phyloP scores from a whole-genome alignment of 768 basidiomycete genomes.

The Mycena polygramma region DNA sequence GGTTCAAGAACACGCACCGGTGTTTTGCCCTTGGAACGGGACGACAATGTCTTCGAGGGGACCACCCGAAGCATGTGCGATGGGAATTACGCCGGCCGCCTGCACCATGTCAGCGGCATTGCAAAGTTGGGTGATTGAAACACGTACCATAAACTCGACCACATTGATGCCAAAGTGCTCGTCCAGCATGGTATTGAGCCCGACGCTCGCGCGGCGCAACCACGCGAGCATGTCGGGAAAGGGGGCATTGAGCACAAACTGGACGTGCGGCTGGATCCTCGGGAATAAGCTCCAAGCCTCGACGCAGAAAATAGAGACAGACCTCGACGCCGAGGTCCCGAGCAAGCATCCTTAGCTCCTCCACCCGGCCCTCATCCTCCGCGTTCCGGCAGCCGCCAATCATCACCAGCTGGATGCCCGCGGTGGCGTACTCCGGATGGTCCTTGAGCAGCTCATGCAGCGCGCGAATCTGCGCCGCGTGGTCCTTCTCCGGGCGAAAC shows the following conservation, averaged over 20 bases:
- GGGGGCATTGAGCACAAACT: conserved; percentile 87
- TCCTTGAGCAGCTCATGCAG: conserved; percentile 69
- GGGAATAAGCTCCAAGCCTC: background rate
- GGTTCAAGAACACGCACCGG: conserved; percentile 58
- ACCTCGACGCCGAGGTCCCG: conserved; percentile 76
- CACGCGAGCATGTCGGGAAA: conserved; percentile 78
- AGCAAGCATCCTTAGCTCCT: conserved; percentile 69
- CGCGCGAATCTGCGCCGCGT: conserved; percentile 81
- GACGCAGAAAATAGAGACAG: conserved; percentile 34
- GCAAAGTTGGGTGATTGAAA: background rate
- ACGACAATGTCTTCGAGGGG: conserved; percentile 93
- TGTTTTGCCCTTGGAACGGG: conserved; percentile 76
- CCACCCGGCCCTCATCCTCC: conserved; percentile 79
- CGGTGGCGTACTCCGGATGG: conserved; percentile 68
- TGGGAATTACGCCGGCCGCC: conserved; percentile 95
- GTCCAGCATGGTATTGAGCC: conserved; percentile 96
- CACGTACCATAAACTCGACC: conserved; percentile 94
- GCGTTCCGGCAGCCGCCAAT: conserved; percentile 90
- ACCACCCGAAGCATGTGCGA: conserved; percentile 94
- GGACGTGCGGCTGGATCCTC: conserved; percentile 55
- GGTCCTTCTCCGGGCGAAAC: conserved; percentile 97
- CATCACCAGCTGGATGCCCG: conserved; percentile 72
- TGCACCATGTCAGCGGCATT: conserved; percentile 48
- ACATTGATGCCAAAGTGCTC: conserved; percentile 99
- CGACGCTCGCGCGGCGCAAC: conserved; percentile 83